Conservation (phyloP, 768 basidiomycete species). For the Phaeotremella skinneri region DNA sequence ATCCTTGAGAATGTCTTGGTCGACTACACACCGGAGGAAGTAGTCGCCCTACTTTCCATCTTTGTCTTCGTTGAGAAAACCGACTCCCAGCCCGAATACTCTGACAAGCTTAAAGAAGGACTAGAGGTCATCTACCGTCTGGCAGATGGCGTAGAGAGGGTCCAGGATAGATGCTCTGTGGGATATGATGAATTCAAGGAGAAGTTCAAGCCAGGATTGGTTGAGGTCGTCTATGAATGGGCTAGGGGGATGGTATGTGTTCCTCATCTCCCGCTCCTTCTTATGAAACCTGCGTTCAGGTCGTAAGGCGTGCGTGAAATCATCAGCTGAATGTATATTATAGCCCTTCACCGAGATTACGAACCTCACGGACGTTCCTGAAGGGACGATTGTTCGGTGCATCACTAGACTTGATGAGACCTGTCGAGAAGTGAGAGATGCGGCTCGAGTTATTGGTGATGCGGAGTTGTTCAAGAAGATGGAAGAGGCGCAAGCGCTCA, state of each 20-base stretch:
- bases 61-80: slow-evolving; percentile 99
- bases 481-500: slow-evolving; percentile 90
- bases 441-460: slow-evolving; percentile 95
- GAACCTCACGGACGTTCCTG: slow-evolving; percentile 84
- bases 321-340: slow-evolving; percentile 3
- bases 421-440: slow-evolving; percentile 93
- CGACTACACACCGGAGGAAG: slow-evolving; percentile 87
- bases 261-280: slow-evolving; percentile 8
- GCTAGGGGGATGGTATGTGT: slow-evolving; percentile 88
- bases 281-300: too few relatives aligned
- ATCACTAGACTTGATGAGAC: slow-evolving; percentile 96
- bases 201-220: slow-evolving; percentile 81
- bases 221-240: slow-evolving; percentile 99
- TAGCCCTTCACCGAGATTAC: slow-evolving; percentile 97
- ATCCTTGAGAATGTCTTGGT: slow-evolving; percentile 94
- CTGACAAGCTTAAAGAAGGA: slow-evolving; percentile 75
- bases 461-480: slow-evolving; percentile 94
- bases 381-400: slow-evolving; percentile 94
- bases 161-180: slow-evolving; percentile 80
- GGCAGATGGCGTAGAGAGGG: slow-evolving; percentile 69
- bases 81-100: slow-evolving; percentile 77
- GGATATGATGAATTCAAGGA: slow-evolving; percentile 72
- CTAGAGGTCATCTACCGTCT: slow-evolving; percentile 73
- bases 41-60: slow-evolving; percentile 89
- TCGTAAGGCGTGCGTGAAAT: too few relatives aligned